phyloP scores from a whole-genome alignment of 129 eudicot species.

The Smallanthus sonchifolius region DNA sequence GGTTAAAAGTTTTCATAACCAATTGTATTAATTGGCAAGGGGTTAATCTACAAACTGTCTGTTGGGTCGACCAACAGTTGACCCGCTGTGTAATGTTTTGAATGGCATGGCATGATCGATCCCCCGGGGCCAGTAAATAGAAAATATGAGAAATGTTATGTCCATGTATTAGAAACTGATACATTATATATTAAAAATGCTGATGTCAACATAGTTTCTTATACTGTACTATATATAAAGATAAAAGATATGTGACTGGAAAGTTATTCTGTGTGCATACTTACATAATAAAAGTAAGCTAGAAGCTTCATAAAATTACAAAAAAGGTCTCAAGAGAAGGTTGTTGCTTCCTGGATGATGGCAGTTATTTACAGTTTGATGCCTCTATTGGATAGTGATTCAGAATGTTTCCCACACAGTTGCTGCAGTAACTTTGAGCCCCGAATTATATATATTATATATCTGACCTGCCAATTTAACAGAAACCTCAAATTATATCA shows the following conservation, averaged over 20 bases:
- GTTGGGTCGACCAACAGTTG: too few relatives aligned
- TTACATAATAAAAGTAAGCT: not conserved
- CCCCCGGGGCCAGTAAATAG: too few relatives aligned
- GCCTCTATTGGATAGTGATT: not conserved
- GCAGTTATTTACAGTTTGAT: conserved; percentile 17
- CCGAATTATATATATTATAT: not conserved
- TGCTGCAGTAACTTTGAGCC: not conserved
- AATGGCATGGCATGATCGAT: too few relatives aligned
- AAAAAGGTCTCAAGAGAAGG: not conserved
- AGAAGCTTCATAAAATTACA: conserved; percentile 1
- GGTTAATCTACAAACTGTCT: too few relatives aligned
- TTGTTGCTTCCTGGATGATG: conserved; percentile 7
- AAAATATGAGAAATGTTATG: not conserved
- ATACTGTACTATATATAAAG: not conserved
- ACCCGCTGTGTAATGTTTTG: too few relatives aligned
- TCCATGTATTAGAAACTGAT: not conserved
- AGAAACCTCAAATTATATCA: not conserved
- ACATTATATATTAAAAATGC: not conserved
- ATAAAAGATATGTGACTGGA: not conserved
- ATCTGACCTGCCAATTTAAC: conserved; percentile 10
- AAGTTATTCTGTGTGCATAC: conserved; percentile 5
- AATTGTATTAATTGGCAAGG: too few relatives aligned
- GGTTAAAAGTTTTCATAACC: too few relatives aligned
- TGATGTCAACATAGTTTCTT: not conserved
- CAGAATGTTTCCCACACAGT: not conserved